phyloP scores from a whole-genome alignment of 768 basidiomycete genomes.

The Ephemerocybe angulata region DNA sequence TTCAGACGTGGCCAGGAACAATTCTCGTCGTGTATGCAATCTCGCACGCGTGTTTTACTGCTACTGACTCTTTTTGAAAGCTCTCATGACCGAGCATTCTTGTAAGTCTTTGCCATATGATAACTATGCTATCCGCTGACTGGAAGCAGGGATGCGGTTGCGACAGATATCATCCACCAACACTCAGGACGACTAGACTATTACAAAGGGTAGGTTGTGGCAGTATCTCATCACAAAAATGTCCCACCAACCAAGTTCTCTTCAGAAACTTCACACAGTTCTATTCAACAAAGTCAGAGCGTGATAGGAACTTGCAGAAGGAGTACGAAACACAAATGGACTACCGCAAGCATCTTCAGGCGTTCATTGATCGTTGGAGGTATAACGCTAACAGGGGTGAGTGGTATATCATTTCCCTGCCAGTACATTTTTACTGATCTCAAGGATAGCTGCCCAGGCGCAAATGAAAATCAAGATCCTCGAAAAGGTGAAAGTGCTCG shows the following conservation, averaged over 20 bases:
- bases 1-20: slow-evolving; percentile 92
- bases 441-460: slow-evolving; percentile 73
- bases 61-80: slow-evolving; percentile 33
- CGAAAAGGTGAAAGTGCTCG: slow-evolving; percentile 53
- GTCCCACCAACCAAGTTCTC: slow-evolving; percentile 4
- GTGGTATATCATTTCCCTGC: slow-evolving; percentile 6
- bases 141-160: slow-evolving; percentile 75
- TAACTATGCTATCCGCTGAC: background rate
- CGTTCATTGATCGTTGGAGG: slow-evolving; percentile 97
- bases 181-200: slow-evolving; percentile 92
- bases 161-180: slow-evolving; percentile 97
- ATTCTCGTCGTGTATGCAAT: slow-evolving; percentile 80
- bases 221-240: background rate
- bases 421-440: background rate
- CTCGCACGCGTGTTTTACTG: background rate
- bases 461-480: slow-evolving; percentile 70
- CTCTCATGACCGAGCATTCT: slow-evolving; percentile 96
- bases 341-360: slow-evolving; percentile 92
- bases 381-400: slow-evolving; percentile 92
- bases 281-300: slow-evolving; percentile 97
- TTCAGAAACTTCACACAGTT: slow-evolving; percentile 93
- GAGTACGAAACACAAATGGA: slow-evolving; percentile 97
- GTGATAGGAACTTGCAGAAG: slow-evolving; percentile 84
- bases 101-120: slow-evolving; percentile 42
- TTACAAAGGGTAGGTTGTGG: slow-evolving; percentile 89